Evolutionary conservation across 2,329 filamentous ascomycete genomes (phyloP).

Genomic region (Nothophoma quercina): DNA sequence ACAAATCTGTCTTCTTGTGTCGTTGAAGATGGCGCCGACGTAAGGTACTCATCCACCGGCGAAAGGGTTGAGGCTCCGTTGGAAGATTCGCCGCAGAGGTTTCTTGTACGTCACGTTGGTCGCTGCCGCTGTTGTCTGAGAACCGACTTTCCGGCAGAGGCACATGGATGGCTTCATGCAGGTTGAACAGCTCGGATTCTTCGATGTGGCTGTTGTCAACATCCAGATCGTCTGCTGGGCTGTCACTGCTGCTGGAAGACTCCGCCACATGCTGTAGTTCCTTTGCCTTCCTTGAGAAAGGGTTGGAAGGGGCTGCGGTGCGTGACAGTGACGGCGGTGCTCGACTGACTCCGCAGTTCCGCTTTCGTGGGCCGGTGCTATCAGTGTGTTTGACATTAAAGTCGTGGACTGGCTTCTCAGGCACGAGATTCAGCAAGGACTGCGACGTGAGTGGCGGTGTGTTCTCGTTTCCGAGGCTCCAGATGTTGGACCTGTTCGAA

Average conservation of each 20-base stretch:
- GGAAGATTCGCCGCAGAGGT: background rate
- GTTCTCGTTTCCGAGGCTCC: constrained; percentile 43
- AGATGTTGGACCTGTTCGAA: constrained; percentile 32
- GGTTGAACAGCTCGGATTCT: constrained; percentile 33
- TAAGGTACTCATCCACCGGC: constrained; percentile 76
- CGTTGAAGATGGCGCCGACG: constrained; percentile 61
- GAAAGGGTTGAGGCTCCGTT: constrained; percentile 61
- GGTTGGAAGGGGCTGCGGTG: constrained; percentile 18
- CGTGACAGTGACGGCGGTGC: constrained; percentile 25
- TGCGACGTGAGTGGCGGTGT: constrained; percentile 41
- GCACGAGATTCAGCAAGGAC: constrained; percentile 44
- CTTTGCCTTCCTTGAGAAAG: constrained; percentile 19
- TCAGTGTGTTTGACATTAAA: constrained; percentile 11
- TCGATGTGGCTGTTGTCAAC: constrained; percentile 24
- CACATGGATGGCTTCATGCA: constrained; percentile 44
- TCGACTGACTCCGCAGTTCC: constrained; percentile 27
- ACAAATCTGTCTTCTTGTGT: constrained; percentile 50
- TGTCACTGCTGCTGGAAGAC: constrained; percentile 15
- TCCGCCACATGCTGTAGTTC: constrained; percentile 10
- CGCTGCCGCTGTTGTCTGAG: constrained; percentile 29
- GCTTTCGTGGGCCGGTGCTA: constrained; percentile 34
- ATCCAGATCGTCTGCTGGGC: constrained; percentile 21
- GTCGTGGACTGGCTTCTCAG: constrained; percentile 23
- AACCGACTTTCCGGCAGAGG: constrained; percentile 34
- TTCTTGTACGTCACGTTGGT: constrained; percentile 13